phyloP scores from a whole-genome alignment of 2,329 filamentous ascomycete genomes.

The Trichophyton equinum region DNA sequence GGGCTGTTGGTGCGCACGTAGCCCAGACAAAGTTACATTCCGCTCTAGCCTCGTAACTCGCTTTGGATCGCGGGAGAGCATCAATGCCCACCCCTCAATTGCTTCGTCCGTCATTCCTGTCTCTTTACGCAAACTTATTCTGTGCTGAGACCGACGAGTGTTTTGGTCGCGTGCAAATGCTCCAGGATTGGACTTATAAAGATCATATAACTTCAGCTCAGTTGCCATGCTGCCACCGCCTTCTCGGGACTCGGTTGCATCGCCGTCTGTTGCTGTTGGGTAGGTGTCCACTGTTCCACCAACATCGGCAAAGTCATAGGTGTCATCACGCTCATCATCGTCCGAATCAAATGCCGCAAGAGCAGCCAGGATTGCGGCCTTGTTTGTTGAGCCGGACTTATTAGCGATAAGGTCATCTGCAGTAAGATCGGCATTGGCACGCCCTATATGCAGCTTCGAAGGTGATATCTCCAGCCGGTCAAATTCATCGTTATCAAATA shows the following conservation, averaged over 20 bases:
- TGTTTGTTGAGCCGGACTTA: constrained; percentile 52
- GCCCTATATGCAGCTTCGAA: constrained; percentile 66
- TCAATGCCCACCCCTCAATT: constrained; percentile 86
- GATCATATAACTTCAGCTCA: constrained; percentile 61
- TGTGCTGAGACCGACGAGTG: constrained; percentile 51
- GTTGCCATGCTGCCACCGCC: constrained; percentile 13
- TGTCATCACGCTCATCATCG: constrained; percentile 93
- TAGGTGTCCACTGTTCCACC: constrained; percentile 64
- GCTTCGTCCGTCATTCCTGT: constrained; percentile 88
- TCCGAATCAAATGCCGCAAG: constrained; percentile 83
- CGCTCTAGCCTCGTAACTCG: constrained; percentile 57
- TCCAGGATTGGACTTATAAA: constrained; percentile 52
- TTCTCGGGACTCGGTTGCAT: constrained; percentile 41
- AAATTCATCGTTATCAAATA: constrained; percentile 71
- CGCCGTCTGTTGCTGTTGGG: constrained; percentile 36
- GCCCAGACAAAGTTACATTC: constrained; percentile 51
- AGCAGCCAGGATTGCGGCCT: constrained; percentile 77
- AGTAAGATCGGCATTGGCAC: constrained; percentile 46
- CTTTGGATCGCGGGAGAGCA: constrained; percentile 62
- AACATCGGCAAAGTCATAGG: constrained; percentile 84
- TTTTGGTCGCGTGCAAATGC: constrained; percentile 60
- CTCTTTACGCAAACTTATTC: constrained; percentile 55
- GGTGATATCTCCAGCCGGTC: constrained; percentile 56
- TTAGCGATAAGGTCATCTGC: constrained; percentile 62
- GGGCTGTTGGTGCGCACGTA: constrained; percentile 37